These are phyloP conservation scores for Glycine latifolia DNA, from an alignment of 306 rosid species.

Conservation along the genomic window DNA sequence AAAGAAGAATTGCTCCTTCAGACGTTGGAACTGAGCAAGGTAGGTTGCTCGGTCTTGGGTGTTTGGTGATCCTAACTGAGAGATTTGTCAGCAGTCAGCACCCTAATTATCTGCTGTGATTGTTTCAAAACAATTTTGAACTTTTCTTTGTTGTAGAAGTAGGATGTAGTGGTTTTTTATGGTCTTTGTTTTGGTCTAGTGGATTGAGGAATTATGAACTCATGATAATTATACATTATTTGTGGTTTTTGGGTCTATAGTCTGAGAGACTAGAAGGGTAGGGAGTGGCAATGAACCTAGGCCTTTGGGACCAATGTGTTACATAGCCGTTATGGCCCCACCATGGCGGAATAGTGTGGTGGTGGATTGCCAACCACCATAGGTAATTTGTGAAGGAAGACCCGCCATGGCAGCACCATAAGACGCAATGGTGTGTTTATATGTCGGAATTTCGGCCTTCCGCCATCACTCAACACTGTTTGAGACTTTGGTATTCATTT, in stretches of 20 bases:
- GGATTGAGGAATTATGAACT: constrained; percentile 10
- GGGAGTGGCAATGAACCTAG: no score
- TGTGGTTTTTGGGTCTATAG: neutral
- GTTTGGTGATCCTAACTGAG: constrained; percentile 2
- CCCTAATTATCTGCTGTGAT: neutral
- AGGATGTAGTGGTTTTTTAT: constrained; percentile 2
- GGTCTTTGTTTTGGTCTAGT: constrained; percentile 27
- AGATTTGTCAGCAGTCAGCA: neutral
- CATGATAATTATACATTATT: neutral
- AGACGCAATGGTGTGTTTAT: no score
- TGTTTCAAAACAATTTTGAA: neutral
- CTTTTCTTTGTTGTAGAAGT: constrained; percentile 11
- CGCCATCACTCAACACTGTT: no score
- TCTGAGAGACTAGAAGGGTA: neutral
- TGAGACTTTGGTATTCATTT: no score
- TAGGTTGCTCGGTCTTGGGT: constrained; percentile 6
- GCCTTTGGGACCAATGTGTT: no score
- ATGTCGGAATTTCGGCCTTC: no score
- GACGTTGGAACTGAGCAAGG: neutral
- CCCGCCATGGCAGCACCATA: no score
- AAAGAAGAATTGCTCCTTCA: constrained; percentile 1
- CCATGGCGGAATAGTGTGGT: no score
- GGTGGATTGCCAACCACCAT: no score
- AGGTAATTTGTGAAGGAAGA: no score
- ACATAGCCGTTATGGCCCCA: no score